Base-by-base conservation (phyloP, 371 early-diverging fungal species). In the Syncephalastrum racemosum region DNA sequence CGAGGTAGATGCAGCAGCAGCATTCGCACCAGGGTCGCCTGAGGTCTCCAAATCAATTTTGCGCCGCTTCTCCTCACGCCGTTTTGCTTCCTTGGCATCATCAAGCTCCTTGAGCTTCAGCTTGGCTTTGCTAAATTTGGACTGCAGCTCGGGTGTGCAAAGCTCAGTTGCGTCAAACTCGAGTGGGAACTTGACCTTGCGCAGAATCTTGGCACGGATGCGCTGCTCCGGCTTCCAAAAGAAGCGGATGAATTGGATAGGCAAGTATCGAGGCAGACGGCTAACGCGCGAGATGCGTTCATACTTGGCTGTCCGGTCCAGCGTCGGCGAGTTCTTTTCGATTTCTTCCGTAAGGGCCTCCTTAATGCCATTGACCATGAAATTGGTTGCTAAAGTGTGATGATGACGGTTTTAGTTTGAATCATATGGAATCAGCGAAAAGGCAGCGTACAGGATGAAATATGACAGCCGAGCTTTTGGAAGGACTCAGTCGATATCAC, bases 161-260 rank as follows among this genome's bases (percentile, higher is more conserved):
- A 92, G 85, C 56, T 90, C 87, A 5, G 88, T 75, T 8, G 90
- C 84, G 64, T 98, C 97, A 41, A 96, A 81, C 27, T 94, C 92
- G 39, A 94, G 76, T 4, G 97, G 97, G 67, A 93, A 97, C 66
- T 93, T 91, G 52, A 98, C 97, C 67, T 88, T 88, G 71, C 89
- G 83, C 52, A 71, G 50, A 67, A 99, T 97, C 75, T 99, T 99
- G 43, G 97, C 94, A 48, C 90, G 90, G n/a, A 92, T 82, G 41
- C 81, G 75, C 62, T 91, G 90, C 19, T 83, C 71, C 0, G 90
- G 77, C 62, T 96, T 96, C 99, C 99, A 98, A 73, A 90, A 97
- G 77, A 97, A 97, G 20, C 99, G 86, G 39, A 96, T 90, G 71
- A 94, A 97, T 58, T 93, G 88, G 16, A 97, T 73, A 0, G 96